Evolutionary conservation across 2,329 filamentous ascomycete genomes (phyloP).

Genomic region (Trichoderma lentiforme): DNA sequence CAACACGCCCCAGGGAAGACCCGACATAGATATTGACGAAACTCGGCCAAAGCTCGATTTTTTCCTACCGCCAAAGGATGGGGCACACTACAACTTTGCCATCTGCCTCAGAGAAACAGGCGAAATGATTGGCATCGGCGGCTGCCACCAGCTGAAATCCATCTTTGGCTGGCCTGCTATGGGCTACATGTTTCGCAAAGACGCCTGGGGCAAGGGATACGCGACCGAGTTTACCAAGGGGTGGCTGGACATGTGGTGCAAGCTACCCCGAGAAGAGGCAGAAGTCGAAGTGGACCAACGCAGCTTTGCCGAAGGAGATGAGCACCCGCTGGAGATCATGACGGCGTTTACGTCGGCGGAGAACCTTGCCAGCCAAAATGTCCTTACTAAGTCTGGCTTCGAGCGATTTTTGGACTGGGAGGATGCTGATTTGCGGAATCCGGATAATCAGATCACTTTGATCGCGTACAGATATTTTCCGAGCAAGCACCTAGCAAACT

Average conservation of each 20-base stretch:
- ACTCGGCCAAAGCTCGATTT: background rate
- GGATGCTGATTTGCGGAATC: constrained; percentile 26
- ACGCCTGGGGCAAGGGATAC: constrained; percentile 53
- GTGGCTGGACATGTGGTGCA: constrained; percentile 45
- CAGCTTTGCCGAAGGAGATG: constrained; percentile 22
- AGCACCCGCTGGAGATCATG: background rate
- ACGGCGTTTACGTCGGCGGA: constrained; percentile 26
- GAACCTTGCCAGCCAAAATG: constrained; percentile 52
- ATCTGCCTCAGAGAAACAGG: background rate
- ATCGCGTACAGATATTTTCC: background rate
- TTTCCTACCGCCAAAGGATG: background rate
- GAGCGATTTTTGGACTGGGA: constrained; percentile 40
- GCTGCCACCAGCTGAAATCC: background rate
- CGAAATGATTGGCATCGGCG: constrained; percentile 6
- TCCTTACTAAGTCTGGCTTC: constrained; percentile 58
- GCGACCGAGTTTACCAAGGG: constrained; percentile 53
- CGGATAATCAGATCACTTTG: background rate
- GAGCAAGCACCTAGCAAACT: background rate
- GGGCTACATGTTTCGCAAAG: constrained; percentile 53
- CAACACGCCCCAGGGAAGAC: background rate
- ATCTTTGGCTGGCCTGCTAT: constrained; percentile 52
- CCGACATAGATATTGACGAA: background rate
- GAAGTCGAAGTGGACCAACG: constrained; percentile 39
- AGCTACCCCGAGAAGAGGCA: constrained; percentile 42
- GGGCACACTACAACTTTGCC: background rate